These are phyloP conservation scores for Parasitella parasitica DNA, from an alignment of 371 early-diverging fungal genomes.

Conservation along the genomic window DNA sequence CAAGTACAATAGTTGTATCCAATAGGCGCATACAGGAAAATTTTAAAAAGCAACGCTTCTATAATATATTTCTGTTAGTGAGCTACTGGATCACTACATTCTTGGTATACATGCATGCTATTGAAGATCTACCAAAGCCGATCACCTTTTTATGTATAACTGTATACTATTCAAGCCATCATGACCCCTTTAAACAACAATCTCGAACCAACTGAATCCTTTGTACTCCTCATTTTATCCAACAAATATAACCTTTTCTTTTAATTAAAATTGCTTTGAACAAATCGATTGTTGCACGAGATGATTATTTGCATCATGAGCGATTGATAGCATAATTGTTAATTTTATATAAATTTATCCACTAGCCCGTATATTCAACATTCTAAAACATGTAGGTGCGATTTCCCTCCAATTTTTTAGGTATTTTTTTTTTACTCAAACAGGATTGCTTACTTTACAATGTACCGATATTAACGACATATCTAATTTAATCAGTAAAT, in stretches of 20 bases:
- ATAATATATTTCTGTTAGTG: too few species aligned
- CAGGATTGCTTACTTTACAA: too few species aligned
- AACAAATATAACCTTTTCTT: neutral
- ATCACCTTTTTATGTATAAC: neutral
- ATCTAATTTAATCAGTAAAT: too few species aligned
- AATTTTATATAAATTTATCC: neutral
- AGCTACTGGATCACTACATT: too few species aligned
- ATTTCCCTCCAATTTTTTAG: neutral
- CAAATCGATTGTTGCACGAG: slow-evolving; percentile 3
- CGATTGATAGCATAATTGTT: too few species aligned
- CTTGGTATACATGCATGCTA: too few species aligned
- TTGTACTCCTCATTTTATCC: neutral
- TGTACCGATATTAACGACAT: too few species aligned
- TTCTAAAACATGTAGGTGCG: neutral
- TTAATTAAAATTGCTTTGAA: neutral
- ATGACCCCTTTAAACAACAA: neutral
- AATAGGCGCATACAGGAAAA: too few species aligned
- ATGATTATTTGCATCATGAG: neutral
- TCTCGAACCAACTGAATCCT: neutral
- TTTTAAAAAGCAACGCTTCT: too few species aligned
- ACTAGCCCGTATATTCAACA: neutral
- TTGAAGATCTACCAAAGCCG: too few species aligned
- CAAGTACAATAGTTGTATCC: too few species aligned
- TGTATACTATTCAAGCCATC: neutral
- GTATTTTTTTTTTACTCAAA: too few species aligned